Percentiles rank a stretch among this genome's conserved stretches.
phyloP scores from a whole-genome alignment of 306 rosid genomes.

The Gastrolobium bilobum region DNA sequence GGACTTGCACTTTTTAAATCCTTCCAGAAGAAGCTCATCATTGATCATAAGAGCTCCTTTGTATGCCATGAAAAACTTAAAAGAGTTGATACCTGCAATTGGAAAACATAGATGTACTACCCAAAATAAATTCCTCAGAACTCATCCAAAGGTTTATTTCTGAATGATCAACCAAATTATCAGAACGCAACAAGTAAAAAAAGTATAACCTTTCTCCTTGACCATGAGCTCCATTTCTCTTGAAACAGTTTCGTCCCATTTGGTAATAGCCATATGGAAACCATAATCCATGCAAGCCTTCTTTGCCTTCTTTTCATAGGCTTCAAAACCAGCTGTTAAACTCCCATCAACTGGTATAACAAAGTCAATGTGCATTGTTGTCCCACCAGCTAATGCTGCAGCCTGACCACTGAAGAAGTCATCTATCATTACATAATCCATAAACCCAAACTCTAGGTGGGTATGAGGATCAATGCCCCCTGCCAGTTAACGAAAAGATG shows the following conservation, averaged over 20 bases:
- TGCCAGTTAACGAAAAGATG: constrained; percentile 55
- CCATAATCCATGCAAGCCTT: constrained; percentile 95
- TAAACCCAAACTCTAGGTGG: constrained; percentile 78
- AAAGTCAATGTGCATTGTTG: constrained; percentile 97
- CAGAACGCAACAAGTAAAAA: constrained; percentile 36
- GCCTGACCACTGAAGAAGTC: constrained; percentile 98
- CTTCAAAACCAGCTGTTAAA: constrained; percentile 79
- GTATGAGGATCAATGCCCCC: constrained; percentile 99
- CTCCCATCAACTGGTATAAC: constrained; percentile 81
- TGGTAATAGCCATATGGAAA: constrained; percentile 97
- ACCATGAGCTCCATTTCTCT: constrained; percentile 90
- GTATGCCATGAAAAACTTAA: constrained; percentile 96
- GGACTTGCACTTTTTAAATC: constrained; percentile 87
- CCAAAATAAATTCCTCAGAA: constrained; percentile 34
- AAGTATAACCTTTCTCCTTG: constrained; percentile 80
- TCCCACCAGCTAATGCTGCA: constrained; percentile 98
- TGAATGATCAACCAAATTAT: background rate
- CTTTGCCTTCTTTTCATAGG: constrained; percentile 79
- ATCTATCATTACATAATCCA: constrained; percentile 69
- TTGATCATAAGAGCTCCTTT: constrained; percentile 85
- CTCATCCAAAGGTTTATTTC: constrained; percentile 12
- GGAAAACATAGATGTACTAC: constrained; percentile 21
- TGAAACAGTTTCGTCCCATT: constrained; percentile 86
- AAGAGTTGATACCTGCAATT: constrained; percentile 86
- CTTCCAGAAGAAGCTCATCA: constrained; percentile 91